Conservation (phyloP, 768 basidiomycete species). For the Leccinum truebloodii region DNA sequence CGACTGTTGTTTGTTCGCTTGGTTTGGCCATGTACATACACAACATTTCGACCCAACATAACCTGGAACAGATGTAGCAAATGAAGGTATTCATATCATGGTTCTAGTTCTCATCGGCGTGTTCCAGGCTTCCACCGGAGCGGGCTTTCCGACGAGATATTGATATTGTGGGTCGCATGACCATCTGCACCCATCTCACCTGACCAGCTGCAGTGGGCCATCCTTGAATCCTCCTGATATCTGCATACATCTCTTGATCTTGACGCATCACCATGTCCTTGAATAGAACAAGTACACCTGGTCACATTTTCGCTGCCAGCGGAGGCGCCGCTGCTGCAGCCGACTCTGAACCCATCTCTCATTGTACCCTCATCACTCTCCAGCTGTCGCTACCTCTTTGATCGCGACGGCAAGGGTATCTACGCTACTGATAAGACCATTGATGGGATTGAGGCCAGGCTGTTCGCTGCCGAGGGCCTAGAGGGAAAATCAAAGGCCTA, state of each 20-base stretch:
- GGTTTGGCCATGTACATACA: background rate
- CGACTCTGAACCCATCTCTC: slow-evolving; percentile 23
- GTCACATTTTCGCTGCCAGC: slow-evolving; percentile 35
- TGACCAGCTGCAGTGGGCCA: background rate
- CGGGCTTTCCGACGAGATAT: slow-evolving; percentile 2
- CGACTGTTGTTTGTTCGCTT: background rate
- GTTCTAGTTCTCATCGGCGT: background rate
- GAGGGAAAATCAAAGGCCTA: slow-evolving; percentile 24
- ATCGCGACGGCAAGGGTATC: slow-evolving; percentile 49
- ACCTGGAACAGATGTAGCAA: background rate
- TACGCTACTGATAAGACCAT: slow-evolving; percentile 56
- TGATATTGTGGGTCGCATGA: background rate
- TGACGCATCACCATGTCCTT: background rate
- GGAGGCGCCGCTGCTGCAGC: slow-evolving; percentile 4
- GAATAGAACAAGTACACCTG: slow-evolving; percentile 14
- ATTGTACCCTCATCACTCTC: slow-evolving; percentile 43
- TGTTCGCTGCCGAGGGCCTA: slow-evolving; percentile 38
- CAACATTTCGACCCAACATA: background rate
- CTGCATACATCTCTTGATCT: background rate
- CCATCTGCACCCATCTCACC: background rate
- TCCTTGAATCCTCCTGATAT: background rate
- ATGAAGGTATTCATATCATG: background rate
- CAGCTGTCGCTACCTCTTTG: slow-evolving; percentile 42
- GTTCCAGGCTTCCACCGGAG: slow-evolving; percentile 1
- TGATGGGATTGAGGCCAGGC: slow-evolving; percentile 41